These are phyloP conservation scores for Paramecium pentaurelia DNA, from an alignment of 73 alveolate genomes.

Conservation along the genomic window DNA sequence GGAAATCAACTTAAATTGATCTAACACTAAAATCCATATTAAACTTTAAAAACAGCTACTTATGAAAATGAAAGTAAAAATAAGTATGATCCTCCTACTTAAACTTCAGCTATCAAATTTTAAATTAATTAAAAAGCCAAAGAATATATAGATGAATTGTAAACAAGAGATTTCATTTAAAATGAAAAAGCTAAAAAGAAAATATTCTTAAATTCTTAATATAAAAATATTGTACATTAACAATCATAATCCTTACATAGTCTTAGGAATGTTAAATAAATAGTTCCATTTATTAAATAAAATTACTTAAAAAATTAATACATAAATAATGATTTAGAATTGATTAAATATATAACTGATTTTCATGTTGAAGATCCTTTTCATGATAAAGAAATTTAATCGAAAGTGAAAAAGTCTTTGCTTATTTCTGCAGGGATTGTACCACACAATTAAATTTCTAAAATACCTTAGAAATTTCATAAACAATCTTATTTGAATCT, in stretches of 20 bases:
- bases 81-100: not conserved
- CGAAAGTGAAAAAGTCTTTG: not conserved
- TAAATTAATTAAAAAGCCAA: not conserved
- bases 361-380: not conserved
- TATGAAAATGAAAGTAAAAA: not conserved
- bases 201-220: not conserved
- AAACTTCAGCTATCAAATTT: not conserved
- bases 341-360: not conserved
- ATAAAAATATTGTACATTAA: not conserved
- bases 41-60: not conserved
- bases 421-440: not conserved
- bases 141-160: not conserved
- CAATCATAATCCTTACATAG: not conserved
- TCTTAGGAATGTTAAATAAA: not conserved
- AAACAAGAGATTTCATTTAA: not conserved
- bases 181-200: constrained; percentile 27
- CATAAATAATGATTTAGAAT: not conserved
- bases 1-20: not conserved
- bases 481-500: not conserved
- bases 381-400: not conserved
- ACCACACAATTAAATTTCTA: not conserved
- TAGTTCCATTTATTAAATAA: not conserved
- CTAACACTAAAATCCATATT: not conserved
- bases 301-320: not conserved
- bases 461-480: not conserved